Evolutionary conservation across 345 rosid genomes (phyloP), one percentile per base, ranked within the genome.

Genomic region (Eucalyptus pumila): DNA sequence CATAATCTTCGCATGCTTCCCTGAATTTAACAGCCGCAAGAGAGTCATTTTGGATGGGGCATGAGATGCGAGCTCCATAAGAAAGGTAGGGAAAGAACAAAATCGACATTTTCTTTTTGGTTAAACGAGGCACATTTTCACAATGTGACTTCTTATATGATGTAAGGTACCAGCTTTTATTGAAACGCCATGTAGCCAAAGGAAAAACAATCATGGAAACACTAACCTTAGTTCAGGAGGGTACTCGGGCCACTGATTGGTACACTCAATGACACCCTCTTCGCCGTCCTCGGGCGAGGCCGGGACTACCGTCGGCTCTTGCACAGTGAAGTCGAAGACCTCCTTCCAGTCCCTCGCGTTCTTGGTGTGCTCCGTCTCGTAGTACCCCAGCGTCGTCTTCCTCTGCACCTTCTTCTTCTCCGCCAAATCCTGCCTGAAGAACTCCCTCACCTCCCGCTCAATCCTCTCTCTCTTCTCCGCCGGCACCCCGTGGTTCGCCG

Each of bases 341-440:
- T 96, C 95, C 87, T 93, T 95, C 96, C 94, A 96, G 87, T 94
- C 95, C 91, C 94, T 95, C 13, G 93, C 93, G 86, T 94, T 96
- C 92, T 94, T 94, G 14, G 96, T 96, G 87, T 94, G 96, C 90
- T 96, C 96, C 48, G 91, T 88, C 50, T 96, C 96, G 89, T 95
- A 91, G 88, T 95, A 96, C 58, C 97, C 97, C 62, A 94, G 87
- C 9, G 93, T 91, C 62, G 91, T 90, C 89, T 88, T 87, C 91
- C 96, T 91, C 89, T 92, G 92, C 83, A 91, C 94, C 89, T 94
- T 93, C 87, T 88, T 89, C 89, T 94, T 96, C 87, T 93, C 94
- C 90, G 93, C 95, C 80, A 88, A 19, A 4, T 95, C 92, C 89
- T 87, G 93, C 52, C 91, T 91, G 69, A 95, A 96, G 88, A 95